Percentiles rank a stretch among this genome's conserved stretches.
phyloP scores from a whole-genome alignment of 495 filamentous ascomycete genomes.

The Penicillium arizonense region DNA sequence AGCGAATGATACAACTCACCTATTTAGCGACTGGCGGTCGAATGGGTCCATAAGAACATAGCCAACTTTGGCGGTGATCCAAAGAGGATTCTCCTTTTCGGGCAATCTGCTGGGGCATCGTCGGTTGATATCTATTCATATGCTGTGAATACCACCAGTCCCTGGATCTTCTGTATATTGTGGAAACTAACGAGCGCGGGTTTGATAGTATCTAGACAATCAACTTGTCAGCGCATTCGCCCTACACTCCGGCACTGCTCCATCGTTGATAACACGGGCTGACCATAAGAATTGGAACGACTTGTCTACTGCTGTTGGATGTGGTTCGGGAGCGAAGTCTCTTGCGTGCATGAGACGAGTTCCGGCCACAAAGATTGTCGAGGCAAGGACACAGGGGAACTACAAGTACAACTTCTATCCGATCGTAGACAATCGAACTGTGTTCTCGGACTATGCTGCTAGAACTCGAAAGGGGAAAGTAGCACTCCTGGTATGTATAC shows the following conservation, averaged over 20 bases:
- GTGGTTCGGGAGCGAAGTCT: not conserved
- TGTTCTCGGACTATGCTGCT: conserved; percentile 9
- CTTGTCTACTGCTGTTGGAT: conserved; percentile 1
- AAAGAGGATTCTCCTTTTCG: conserved; percentile 32
- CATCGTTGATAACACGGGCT: not conserved
- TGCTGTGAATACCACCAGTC: conserved; percentile 9
- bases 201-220: conserved; percentile 19
- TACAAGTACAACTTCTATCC: conserved; percentile 12
- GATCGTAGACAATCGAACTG: conserved; percentile 4
- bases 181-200: not conserved
- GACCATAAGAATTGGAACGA: conserved; percentile 1
- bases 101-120: conserved; percentile 31
- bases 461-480: conserved; percentile 2
- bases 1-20: not conserved
- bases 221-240: conserved; percentile 43
- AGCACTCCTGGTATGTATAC: conserved; percentile 3
- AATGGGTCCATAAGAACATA: conserved; percentile 37
- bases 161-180: not conserved
- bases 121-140: conserved; percentile 30
- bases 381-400: not conserved
- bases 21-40: conserved; percentile 30
- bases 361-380: conserved; percentile 1
- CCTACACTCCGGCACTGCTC: conserved; percentile 43
- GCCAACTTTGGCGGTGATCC: conserved; percentile 37
- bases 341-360: conserved; percentile 1